Percentiles rank a stretch among this genome's conserved stretches.
Evolutionary conservation across 192 early-diverging fungal species (phyloP).

Genomic region (Neocallimastix lanati): DNA sequence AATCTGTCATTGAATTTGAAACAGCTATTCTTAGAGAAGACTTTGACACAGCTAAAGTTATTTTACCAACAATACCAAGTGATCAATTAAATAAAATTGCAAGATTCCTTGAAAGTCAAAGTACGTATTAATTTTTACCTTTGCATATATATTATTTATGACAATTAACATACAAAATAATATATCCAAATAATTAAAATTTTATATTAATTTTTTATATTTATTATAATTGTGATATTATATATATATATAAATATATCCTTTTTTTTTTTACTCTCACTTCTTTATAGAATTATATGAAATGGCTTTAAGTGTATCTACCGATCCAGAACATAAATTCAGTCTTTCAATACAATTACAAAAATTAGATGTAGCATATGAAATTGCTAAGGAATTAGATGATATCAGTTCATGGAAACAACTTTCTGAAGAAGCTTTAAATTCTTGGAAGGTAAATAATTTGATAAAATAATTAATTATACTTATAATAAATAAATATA

Average conservation of each 20-base stretch:
- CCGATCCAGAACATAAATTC: slow-evolving; percentile 88
- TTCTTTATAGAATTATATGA: slow-evolving; percentile 51
- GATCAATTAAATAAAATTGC: slow-evolving; percentile 85
- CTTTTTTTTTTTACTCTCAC: not conserved
- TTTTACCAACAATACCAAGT: slow-evolving; percentile 69
- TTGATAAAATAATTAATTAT: not conserved
- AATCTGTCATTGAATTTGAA: slow-evolving; percentile 94
- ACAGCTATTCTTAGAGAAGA: slow-evolving; percentile 91
- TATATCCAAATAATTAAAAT: not conserved
- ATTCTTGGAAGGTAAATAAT: slow-evolving; percentile 50
- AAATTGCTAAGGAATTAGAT: slow-evolving; percentile 66
- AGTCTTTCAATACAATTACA: slow-evolving; percentile 78
- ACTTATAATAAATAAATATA: slow-evolving; percentile 1
- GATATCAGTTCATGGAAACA: slow-evolving; percentile 84
- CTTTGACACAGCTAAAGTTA: slow-evolving; percentile 52
- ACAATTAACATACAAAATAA: not conserved
- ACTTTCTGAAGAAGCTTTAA: slow-evolving; percentile 75
- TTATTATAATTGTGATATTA: too few species aligned
- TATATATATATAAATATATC: too few species aligned
- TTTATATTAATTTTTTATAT: too few species aligned
- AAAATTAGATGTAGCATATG: slow-evolving; percentile 61
- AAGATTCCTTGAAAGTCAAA: slow-evolving; percentile 83
- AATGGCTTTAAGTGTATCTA: slow-evolving; percentile 78
- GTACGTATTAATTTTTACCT: slow-evolving; percentile 7
- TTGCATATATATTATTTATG: too few species aligned